Base-by-base conservation (phyloP, 106 monocot species). In the Dioscorea dumetorum region DNA sequence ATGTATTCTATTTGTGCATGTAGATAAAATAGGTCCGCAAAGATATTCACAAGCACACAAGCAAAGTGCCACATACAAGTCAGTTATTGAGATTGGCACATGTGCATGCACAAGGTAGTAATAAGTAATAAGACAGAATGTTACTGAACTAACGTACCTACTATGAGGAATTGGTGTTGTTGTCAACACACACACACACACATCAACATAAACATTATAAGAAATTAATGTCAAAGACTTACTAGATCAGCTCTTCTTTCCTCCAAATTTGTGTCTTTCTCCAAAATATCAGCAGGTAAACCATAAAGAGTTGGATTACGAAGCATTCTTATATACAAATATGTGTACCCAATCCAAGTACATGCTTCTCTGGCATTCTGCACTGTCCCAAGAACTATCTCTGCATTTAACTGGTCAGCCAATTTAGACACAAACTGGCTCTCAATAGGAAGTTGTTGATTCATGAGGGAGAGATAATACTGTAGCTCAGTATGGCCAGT, bases 391-490 rank as follows among this genome's bases (percentile, higher is more conserved):
- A 99, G 82, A 22, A 99, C 93, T 81, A 99, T 93, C 83, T 99
- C 99, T 2, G 99, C 99, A 78, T 99, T 99, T 66, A 99, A 69
- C 77, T 99, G 99, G 58, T 99, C 99, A n/a, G 99, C 99, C 60
- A 99, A 83, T 56, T 87, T 90, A 0, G 93, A 93, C 15, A 99
- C 75, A 64, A 99, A 99, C 73, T 99, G 99, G 63, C 99, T 99
- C 66, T 99, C 99, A 71, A 97, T 99, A 14, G 99, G 99, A 16
- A 99, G 87, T 49, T 99, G 99, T 24, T 99, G 99, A 71, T 99
- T 99, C 99, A 99, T 99, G 19, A 99, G 84, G 3, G 94, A 94
- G n/a, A 99, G 90, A 76, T 93, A 99, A 66, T 90, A 99, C 33
- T 90, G 92, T 72, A 99, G 73, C 71, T 99, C 90, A 77, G 78